Conservation (phyloP, 805 yeast genomes). For the Ogataea pignaliae region DNA sequence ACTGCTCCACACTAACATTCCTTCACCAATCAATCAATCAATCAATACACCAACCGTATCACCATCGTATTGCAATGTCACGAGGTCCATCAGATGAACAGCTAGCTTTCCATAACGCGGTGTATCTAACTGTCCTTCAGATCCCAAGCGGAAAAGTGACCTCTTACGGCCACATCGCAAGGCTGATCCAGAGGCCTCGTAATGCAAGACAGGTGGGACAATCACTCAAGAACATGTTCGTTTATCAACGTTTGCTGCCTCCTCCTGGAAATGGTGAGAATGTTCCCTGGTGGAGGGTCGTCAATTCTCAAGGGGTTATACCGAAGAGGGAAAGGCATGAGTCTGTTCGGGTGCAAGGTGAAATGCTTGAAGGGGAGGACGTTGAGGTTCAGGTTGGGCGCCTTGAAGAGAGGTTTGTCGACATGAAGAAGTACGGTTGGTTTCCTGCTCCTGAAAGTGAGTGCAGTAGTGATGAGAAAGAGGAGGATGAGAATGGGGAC, state of each 20-base stretch:
- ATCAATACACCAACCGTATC: no score
- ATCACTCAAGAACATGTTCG: conserved; percentile 54
- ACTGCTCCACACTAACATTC: no score
- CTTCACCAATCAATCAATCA: no score
- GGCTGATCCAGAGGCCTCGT: conserved; percentile 53
- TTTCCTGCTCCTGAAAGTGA: conserved; percentile 47
- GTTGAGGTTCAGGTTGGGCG: conserved; percentile 33
- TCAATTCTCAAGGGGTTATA: conserved; percentile 58
- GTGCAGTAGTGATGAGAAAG: conserved; percentile 2
- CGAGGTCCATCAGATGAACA: conserved; percentile 18
- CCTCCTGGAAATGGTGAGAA: conserved; percentile 27
- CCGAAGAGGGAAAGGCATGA: conserved; percentile 43
- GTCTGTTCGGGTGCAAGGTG: conserved; percentile 44
- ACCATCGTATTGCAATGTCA: no score
- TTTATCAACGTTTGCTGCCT: conserved; percentile 8
- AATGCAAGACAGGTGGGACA: conserved; percentile 75
- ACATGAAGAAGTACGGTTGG: conserved; percentile 57
- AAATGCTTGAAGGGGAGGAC: conserved; percentile 43
- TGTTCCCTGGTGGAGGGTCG: conserved; percentile 82
- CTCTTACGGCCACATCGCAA: conserved; percentile 73
- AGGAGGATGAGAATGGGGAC: conserved; percentile 2
- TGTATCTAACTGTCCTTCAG: conserved; percentile 45
- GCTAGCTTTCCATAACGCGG: conserved; percentile 50
- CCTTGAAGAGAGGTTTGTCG: conserved; percentile 32
- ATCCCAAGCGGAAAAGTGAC: conserved; percentile 65